A percentile compares a stretch with the other conserved stretches of the same genome.
Conservation (phyloP, 2,329 filamentous ascomycete species). For the Macrophomina phaseolina region DNA sequence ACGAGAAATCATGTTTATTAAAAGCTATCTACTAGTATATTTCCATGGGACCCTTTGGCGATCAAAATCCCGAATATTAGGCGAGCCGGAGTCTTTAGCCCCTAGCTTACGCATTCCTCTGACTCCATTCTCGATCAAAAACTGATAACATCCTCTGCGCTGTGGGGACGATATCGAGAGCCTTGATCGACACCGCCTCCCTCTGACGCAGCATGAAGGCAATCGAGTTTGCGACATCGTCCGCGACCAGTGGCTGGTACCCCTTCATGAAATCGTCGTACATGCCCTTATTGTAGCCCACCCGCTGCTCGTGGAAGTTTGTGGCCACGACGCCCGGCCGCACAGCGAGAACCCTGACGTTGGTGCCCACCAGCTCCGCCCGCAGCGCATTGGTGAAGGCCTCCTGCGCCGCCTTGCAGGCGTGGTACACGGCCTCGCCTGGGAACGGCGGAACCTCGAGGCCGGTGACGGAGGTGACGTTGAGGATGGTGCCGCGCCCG, state of each 20-base stretch:
- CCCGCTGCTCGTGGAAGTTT: conserved; percentile 56
- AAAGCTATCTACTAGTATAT: not conserved
- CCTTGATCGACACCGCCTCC: conserved; percentile 51
- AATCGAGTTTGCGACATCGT: conserved; percentile 52
- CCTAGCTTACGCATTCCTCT: not conserved
- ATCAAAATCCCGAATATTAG: too few relatives aligned
- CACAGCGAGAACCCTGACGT: conserved; percentile 54
- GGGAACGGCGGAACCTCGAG: conserved; percentile 56
- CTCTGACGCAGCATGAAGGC: conserved; percentile 52
- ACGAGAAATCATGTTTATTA: not conserved
- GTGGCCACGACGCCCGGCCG: conserved; percentile 56
- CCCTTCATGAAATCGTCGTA: conserved; percentile 54
- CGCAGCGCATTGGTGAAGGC: conserved; percentile 57
- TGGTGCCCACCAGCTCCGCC: conserved; percentile 53
- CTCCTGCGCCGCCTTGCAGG: conserved; percentile 55
- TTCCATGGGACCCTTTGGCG: too few relatives aligned
- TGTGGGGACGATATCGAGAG: conserved; percentile 55
- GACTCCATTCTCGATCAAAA: conserved; percentile 44
- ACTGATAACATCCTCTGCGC: conserved; percentile 46
- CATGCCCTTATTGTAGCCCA: conserved; percentile 50
- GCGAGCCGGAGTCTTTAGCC: too few relatives aligned
- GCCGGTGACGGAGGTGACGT: conserved; percentile 55
- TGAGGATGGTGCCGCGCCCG: conserved; percentile 54
- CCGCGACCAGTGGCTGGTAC: conserved; percentile 50
- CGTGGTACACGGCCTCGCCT: conserved; percentile 57